Percentiles rank a stretch among this genome's conserved stretches.
These are phyloP conservation scores for Termitomyces eurrhizus DNA, from an alignment of 768 basidiomycete species.

Conservation along the genomic window DNA sequence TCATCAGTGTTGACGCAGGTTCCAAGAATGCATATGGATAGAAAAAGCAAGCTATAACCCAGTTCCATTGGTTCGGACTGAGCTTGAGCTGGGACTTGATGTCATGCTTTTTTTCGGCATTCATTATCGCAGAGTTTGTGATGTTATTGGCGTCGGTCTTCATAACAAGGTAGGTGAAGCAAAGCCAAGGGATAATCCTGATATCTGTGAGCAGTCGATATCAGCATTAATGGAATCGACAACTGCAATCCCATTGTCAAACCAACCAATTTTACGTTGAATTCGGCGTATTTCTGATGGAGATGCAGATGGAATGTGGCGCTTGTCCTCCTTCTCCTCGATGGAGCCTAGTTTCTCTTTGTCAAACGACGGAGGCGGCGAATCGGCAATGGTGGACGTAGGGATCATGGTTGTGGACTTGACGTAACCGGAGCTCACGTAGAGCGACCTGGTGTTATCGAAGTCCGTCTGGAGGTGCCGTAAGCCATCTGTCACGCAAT, in stretches of 20 bases:
- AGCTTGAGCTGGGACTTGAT: slow-evolving; percentile 13
- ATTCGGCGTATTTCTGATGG: slow-evolving; percentile 4
- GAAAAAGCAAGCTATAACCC: slow-evolving; percentile 15
- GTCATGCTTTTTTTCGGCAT: slow-evolving; percentile 11
- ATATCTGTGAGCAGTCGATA: slow-evolving; percentile 2
- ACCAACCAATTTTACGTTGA: slow-evolving; percentile 12
- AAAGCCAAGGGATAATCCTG: slow-evolving; percentile 14
- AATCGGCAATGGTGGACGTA: not conserved
- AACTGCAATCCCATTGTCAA: not conserved
- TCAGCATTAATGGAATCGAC: not conserved
- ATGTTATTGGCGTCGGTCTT: slow-evolving; percentile 14
- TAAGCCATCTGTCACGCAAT: not conserved
- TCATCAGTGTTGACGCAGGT: slow-evolving; percentile 12
- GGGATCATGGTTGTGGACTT: slow-evolving; percentile 1
- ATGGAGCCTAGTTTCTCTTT: not conserved
- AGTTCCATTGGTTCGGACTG: slow-evolving; percentile 13
- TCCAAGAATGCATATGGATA: slow-evolving; percentile 14
- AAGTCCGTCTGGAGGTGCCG: not conserved
- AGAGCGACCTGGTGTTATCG: not conserved
- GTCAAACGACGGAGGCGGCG: not conserved
- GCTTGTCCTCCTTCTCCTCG: not conserved
- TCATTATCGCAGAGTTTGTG: slow-evolving; percentile 14
- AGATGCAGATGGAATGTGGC: not conserved
- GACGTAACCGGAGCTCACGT: too few species aligned
- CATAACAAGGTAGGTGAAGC: slow-evolving; percentile 15